These are phyloP conservation scores for Paecilomyces niveus DNA, from an alignment of 2,329 filamentous ascomycete species.

Conservation along the genomic window DNA sequence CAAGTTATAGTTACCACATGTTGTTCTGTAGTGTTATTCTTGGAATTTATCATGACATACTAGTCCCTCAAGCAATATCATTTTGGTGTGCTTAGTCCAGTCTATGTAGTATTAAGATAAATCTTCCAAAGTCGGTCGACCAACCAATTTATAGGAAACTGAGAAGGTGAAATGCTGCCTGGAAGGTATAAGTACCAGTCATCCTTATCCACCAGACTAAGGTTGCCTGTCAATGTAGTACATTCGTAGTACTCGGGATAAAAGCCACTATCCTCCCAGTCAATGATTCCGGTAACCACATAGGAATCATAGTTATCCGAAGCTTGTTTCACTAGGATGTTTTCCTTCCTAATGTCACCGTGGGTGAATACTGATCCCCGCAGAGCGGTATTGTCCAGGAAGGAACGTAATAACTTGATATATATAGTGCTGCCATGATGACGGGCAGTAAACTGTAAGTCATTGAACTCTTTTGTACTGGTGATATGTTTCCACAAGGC, in stretches of 20 bases:
- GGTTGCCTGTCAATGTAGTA: slow-evolving; percentile 11
- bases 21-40: no score
- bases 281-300: slow-evolving; percentile 19
- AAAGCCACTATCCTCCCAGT: slow-evolving; percentile 25
- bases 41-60: no score
- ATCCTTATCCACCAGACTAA: slow-evolving; percentile 15
- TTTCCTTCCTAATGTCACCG: slow-evolving; percentile 14
- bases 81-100: no score
- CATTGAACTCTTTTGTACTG: slow-evolving; percentile 11
- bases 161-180: slow-evolving; percentile 15
- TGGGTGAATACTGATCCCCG: slow-evolving; percentile 19
- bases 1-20: no score
- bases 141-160: slow-evolving; percentile 13
- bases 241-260: slow-evolving; percentile 24
- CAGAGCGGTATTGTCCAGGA: slow-evolving; percentile 8
- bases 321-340: slow-evolving; percentile 15
- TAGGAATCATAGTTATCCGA: slow-evolving; percentile 9
- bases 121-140: slow-evolving; percentile 14
- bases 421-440: slow-evolving; percentile 13
- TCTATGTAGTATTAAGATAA: slow-evolving; percentile 4
- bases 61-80: no score
- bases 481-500: slow-evolving; percentile 14
- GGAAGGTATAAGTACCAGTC: slow-evolving; percentile 24
- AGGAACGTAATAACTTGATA: slow-evolving; percentile 15
- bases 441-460: slow-evolving; percentile 16